These are phyloP conservation scores for Arxiozyma slooffiae DNA, from an alignment of 1,139 yeast species.

Conservation along the genomic window DNA sequence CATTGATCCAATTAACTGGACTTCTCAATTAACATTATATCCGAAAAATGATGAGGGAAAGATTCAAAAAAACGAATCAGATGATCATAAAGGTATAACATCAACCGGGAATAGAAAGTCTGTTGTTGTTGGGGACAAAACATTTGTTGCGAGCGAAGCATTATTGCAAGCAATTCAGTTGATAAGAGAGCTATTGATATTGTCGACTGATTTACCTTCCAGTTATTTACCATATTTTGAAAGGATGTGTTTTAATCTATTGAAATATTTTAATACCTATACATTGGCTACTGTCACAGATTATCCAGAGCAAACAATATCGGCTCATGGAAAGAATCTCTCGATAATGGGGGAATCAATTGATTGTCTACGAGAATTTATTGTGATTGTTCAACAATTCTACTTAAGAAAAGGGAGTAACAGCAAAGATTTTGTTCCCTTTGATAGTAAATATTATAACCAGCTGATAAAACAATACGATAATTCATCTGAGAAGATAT, in stretches of 20 bases:
- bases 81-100: neutral
- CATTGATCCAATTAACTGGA: constrained; percentile 46
- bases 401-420: constrained; percentile 17
- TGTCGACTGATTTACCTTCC: constrained; percentile 28
- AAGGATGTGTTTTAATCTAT: constrained; percentile 24
- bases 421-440: neutral
- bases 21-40: constrained; percentile 32
- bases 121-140: constrained; percentile 35
- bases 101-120: constrained; percentile 32
- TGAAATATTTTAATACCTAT: constrained; percentile 28
- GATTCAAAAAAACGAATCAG: neutral
- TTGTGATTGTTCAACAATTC: constrained; percentile 25
- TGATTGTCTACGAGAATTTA: constrained; percentile 32
- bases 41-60: constrained; percentile 3
- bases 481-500: constrained; percentile 23
- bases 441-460: constrained; percentile 16
- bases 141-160: constrained; percentile 35
- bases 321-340: constrained; percentile 30
- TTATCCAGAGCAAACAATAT: constrained; percentile 12
- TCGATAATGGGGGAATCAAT: constrained; percentile 35
- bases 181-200: constrained; percentile 27
- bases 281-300: constrained; percentile 27
- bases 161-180: constrained; percentile 25
- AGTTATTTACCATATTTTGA: constrained; percentile 27
- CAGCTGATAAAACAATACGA: constrained; percentile 19